These are phyloP conservation scores for Neurospora tetrasperma DNA, from an alignment of 495 filamentous ascomycete species.

Conservation along the genomic window DNA sequence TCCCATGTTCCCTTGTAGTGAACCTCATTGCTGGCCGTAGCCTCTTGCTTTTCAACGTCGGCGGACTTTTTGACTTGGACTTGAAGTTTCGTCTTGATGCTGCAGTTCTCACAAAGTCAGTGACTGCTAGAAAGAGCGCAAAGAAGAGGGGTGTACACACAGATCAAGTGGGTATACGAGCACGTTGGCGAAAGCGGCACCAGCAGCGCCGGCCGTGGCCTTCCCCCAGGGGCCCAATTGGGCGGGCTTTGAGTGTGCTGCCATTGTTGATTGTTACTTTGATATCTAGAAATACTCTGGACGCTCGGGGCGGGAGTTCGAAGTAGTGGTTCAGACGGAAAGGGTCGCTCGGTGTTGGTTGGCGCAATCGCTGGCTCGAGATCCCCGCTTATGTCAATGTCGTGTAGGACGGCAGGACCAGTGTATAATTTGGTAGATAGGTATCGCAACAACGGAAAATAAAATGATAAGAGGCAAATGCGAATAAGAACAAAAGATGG, in stretches of 20 bases:
- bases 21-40: constrained; percentile 32
- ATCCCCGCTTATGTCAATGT: not conserved
- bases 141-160: constrained; percentile 41
- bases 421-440: not conserved
- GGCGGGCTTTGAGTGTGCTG: constrained; percentile 67
- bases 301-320: not conserved
- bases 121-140: not conserved
- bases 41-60: constrained; percentile 20
- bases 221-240: constrained; percentile 85
- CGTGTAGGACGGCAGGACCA: not conserved
- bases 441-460: not conserved
- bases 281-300: not conserved
- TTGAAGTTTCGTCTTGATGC: constrained; percentile 93
- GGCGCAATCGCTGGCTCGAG: not conserved
- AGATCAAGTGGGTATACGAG: constrained; percentile 95
- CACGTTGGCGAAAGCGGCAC: constrained; percentile 90
- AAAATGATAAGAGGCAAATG: not conserved
- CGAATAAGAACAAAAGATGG: not conserved
- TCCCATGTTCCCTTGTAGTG: constrained; percentile 84
- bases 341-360: not conserved
- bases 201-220: constrained; percentile 85
- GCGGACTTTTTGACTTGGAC: constrained; percentile 73
- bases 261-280: constrained; percentile 43
- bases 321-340: not conserved
- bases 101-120: constrained; percentile 23